These are phyloP conservation scores for Lagenaria siceraria DNA, from an alignment of 306 rosid species.

Conservation along the genomic window DNA sequence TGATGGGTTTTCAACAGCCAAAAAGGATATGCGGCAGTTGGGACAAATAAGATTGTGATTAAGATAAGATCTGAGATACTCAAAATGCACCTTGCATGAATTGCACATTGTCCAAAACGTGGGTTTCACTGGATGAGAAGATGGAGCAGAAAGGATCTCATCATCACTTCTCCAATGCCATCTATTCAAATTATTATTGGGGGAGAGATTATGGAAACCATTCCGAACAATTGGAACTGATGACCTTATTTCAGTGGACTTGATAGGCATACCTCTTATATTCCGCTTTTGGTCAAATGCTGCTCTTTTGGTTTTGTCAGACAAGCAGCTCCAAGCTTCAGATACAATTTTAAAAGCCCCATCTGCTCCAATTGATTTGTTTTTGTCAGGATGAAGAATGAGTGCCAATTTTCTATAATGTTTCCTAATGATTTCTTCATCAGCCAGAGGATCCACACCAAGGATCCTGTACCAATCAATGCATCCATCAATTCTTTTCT, in stretches of 20 bases:
- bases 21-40: slow-evolving; percentile 35
- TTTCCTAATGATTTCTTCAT: slow-evolving; percentile 46
- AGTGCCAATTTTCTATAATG: slow-evolving; percentile 44
- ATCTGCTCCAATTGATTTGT: slow-evolving; percentile 65
- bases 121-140: slow-evolving; percentile 8
- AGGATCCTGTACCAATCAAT: slow-evolving; percentile 66
- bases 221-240: slow-evolving; percentile 20
- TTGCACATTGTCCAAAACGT: slow-evolving; percentile 75
- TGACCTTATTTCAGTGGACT: slow-evolving; percentile 15
- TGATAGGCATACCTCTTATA: neutral
- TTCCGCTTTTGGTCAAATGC: slow-evolving; percentile 28
- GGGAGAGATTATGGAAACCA: slow-evolving; percentile 18
- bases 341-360: slow-evolving; percentile 60
- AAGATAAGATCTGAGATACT: slow-evolving; percentile 30
- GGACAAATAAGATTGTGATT: slow-evolving; percentile 31
- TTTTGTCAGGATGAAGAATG: slow-evolving; percentile 62
- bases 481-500: slow-evolving; percentile 35
- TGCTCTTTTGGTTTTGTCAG: slow-evolving; percentile 35
- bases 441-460: slow-evolving; percentile 44
- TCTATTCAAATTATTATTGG: slow-evolving; percentile 15
- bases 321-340: slow-evolving; percentile 55
- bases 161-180: slow-evolving; percentile 18
- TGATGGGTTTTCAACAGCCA: slow-evolving; percentile 35
- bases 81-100: slow-evolving; percentile 40
- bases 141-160: slow-evolving; percentile 15